Evolutionary conservation across 805 yeast genomes (phyloP).

Genomic region (Candida sanyiensis): DNA sequence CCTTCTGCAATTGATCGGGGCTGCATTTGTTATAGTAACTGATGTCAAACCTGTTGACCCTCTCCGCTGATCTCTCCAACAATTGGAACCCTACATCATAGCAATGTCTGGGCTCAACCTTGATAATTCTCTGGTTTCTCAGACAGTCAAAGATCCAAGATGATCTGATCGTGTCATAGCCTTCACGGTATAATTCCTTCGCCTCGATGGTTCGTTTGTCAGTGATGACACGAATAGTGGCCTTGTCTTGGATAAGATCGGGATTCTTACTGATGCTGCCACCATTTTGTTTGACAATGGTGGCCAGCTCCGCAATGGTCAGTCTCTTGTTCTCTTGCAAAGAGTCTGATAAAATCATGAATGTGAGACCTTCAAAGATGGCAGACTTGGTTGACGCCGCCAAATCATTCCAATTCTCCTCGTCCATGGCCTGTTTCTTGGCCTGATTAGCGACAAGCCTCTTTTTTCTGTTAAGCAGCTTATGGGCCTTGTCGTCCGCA

Average conservation of each 20-base stretch:
- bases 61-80: constrained; percentile 22
- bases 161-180: constrained; percentile 60
- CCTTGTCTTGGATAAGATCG: constrained; percentile 16
- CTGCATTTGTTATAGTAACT: constrained; percentile 38
- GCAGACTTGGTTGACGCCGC: constrained; percentile 21
- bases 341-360: constrained; percentile 52
- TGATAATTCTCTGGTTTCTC: constrained; percentile 33
- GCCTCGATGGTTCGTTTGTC: constrained; percentile 37
- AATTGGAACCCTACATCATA: constrained; percentile 34
- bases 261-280: constrained; percentile 40
- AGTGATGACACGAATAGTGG: constrained; percentile 31
- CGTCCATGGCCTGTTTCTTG: constrained; percentile 16
- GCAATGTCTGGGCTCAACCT: constrained; percentile 58
- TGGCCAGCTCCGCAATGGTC: constrained; percentile 31
- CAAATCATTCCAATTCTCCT: constrained; percentile 20
- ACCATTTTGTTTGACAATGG: constrained; percentile 41
- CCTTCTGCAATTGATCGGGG: constrained; percentile 5
- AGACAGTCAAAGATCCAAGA: constrained; percentile 72
- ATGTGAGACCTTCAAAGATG: constrained; percentile 41
- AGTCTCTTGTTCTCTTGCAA: constrained; percentile 23
- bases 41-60: constrained; percentile 59
- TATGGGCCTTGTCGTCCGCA: constrained; percentile 21
- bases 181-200: constrained; percentile 33
- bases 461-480: constrained; percentile 26
- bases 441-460: constrained; percentile 11